Evolutionary conservation across 331 rosid species (phyloP).

Genomic region (Quercus tomentella): DNA sequence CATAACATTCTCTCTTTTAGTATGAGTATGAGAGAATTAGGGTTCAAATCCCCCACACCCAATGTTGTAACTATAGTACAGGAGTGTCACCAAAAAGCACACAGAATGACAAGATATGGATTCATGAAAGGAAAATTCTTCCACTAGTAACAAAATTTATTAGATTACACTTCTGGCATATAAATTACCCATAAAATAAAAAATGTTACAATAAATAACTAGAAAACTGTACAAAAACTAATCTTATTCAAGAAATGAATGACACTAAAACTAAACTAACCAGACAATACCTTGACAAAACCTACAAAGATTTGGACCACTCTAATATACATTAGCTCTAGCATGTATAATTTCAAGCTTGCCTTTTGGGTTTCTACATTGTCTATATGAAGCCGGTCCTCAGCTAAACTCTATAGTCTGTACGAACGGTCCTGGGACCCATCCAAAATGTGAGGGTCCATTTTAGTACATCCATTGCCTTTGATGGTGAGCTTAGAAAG

Average conservation of each 20-base stretch:
- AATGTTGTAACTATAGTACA: background rate
- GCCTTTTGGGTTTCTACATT: background rate
- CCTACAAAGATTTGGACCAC: slow-evolving; percentile 13
- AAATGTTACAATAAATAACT: background rate
- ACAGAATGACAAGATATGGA: background rate
- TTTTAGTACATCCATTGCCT: slow-evolving; percentile 8
- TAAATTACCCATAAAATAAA: background rate
- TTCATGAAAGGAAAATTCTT: too few relatives aligned
- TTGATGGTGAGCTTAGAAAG: slow-evolving; percentile 10
- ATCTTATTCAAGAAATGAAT: slow-evolving; percentile 11
- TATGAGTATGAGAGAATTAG: too few relatives aligned
- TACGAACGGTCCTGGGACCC: slow-evolving; percentile 51
- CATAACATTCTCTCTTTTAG: too few relatives aligned
- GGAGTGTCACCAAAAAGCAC: background rate
- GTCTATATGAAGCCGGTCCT: slow-evolving; percentile 16
- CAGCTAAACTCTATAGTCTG: slow-evolving; percentile 39
- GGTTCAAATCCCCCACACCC: too few relatives aligned
- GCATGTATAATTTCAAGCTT: background rate
- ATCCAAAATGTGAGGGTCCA: slow-evolving; percentile 26
- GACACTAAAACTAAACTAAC: background rate
- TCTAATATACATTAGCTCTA: slow-evolving; percentile 12
- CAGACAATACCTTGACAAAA: slow-evolving; percentile 15
- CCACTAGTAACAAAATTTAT: background rate
- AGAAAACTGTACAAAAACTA: slow-evolving; percentile 19
- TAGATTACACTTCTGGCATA: background rate